Conservation (phyloP, 768 basidiomycete species). For the Suillus cothurnatus region DNA sequence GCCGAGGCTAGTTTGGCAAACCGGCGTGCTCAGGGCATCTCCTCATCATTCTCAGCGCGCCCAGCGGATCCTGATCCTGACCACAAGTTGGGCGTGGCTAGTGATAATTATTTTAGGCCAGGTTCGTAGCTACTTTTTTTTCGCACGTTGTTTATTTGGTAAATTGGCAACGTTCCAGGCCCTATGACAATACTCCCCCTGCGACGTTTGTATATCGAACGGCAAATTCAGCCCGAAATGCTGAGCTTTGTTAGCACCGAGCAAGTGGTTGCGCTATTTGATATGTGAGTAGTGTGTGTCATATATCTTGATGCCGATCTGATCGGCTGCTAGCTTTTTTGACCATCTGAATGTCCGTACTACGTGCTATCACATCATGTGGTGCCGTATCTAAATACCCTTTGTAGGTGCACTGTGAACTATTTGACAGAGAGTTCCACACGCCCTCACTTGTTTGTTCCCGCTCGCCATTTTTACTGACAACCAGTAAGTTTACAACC, state of each 20-base stretch:
- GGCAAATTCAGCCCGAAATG: slow-evolving; percentile 93
- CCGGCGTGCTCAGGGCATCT: slow-evolving; percentile 56
- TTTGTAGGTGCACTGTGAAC: slow-evolving; percentile 70
- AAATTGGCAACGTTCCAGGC: slow-evolving; percentile 43
- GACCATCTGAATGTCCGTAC: slow-evolving; percentile 69
- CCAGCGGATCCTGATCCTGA: slow-evolving; percentile 39
- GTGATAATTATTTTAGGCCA: slow-evolving; percentile 90
- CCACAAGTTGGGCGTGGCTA: slow-evolving; percentile 75
- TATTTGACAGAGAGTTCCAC: slow-evolving; percentile 88
- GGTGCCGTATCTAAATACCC: slow-evolving; percentile 13
- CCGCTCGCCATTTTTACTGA: slow-evolving; percentile 92
- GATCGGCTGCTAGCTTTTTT: slow-evolving; percentile 57
- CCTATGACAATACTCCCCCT: slow-evolving; percentile 89
- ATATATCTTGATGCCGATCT: slow-evolving; percentile 5
- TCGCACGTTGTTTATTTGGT: background rate
- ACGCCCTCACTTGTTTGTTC: slow-evolving; percentile 93
- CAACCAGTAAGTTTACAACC: slow-evolving; percentile 66
- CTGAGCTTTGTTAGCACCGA: slow-evolving; percentile 84
- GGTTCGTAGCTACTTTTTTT: slow-evolving; percentile 47
- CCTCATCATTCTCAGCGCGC: slow-evolving; percentile 43
- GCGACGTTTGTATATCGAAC: slow-evolving; percentile 81
- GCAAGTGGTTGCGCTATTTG: slow-evolving; percentile 89
- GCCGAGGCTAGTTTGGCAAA: slow-evolving; percentile 88
- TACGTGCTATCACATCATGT: slow-evolving; percentile 12
- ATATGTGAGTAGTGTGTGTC: slow-evolving; percentile 63